Conservation (phyloP, 1,139 yeast genomes). For the Candida dubliniensis region DNA sequence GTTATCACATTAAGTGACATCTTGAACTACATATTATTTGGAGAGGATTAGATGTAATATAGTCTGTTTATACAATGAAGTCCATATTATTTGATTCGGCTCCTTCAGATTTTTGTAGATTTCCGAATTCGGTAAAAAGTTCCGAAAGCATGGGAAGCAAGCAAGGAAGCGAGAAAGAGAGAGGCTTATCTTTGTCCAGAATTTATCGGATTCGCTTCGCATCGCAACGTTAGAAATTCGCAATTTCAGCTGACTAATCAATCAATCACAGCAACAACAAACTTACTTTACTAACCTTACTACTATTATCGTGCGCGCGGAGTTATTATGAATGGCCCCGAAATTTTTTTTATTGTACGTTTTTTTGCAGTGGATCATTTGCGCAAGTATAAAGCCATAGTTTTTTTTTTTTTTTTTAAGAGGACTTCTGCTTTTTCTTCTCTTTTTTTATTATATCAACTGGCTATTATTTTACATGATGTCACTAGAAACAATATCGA, state of each 20-base stretch:
- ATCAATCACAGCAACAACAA: background rate
- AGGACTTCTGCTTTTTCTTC: background rate
- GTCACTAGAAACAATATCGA: background rate
- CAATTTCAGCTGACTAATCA: background rate
- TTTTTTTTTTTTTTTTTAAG: background rate
- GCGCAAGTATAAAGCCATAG: background rate
- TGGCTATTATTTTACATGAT: background rate
- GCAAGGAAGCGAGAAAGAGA: too few relatives aligned
- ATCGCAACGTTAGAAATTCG: background rate
- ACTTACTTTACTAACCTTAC: too few relatives aligned
- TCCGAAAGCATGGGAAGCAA: background rate
- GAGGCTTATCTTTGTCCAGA: too few relatives aligned
- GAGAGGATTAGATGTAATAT: slow-evolving; percentile 42
- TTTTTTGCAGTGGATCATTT: background rate
- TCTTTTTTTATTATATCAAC: background rate
- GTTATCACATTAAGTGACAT: slow-evolving; percentile 92
- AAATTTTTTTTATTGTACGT: background rate
- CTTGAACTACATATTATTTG: slow-evolving; percentile 75
- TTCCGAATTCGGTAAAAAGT: background rate
- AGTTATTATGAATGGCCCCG: background rate
- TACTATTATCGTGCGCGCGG: background rate
- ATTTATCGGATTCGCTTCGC: too few relatives aligned
- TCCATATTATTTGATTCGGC: background rate
- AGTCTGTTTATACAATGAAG: background rate
- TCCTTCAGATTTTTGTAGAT: background rate